phyloP scores from a whole-genome alignment of 768 basidiomycete species.

The Neoboletus subvelutipes region DNA sequence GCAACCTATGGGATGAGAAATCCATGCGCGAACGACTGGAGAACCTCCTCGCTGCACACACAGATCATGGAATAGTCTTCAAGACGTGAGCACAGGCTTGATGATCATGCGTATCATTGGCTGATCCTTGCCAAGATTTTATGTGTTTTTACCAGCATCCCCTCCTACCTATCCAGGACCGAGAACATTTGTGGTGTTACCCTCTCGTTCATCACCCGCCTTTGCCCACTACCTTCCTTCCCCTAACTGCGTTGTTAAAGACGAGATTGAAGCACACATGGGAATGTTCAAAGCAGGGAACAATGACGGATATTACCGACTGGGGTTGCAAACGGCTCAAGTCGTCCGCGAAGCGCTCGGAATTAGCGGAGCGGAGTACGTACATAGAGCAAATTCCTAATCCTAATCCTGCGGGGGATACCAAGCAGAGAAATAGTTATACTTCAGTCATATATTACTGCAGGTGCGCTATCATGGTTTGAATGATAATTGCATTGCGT shows the following conservation, averaged over 20 bases:
- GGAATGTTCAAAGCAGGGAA: constrained; percentile 81
- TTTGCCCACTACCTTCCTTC: constrained; percentile 60
- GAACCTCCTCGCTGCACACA: constrained; percentile 57
- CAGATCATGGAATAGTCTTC: constrained; percentile 65
- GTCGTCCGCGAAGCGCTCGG: constrained; percentile 59
- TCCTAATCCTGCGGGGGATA: neutral
- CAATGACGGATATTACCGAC: constrained; percentile 89
- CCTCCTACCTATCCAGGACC: constrained; percentile 53
- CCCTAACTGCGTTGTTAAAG: constrained; percentile 62
- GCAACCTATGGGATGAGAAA: constrained; percentile 79
- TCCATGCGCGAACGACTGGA: constrained; percentile 61
- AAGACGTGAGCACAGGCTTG: constrained; percentile 53
- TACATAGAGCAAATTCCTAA: neutral
- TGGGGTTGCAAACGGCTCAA: constrained; percentile 68
- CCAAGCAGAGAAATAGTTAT: neutral
- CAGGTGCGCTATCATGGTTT: constrained; percentile 27
- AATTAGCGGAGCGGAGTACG: neutral
- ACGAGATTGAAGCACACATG: constrained; percentile 84
- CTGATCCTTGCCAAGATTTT: constrained; percentile 54
- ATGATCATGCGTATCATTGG: neutral
- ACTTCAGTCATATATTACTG: constrained; percentile 4
- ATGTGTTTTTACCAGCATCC: constrained; percentile 70
- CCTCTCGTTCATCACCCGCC: constrained; percentile 47
- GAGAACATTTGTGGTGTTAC: constrained; percentile 80
- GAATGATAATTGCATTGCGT: constrained; percentile 79